phyloP scores from a whole-genome alignment of 371 early-diverging fungal species.

The Neoconidiobolus thromboides region DNA sequence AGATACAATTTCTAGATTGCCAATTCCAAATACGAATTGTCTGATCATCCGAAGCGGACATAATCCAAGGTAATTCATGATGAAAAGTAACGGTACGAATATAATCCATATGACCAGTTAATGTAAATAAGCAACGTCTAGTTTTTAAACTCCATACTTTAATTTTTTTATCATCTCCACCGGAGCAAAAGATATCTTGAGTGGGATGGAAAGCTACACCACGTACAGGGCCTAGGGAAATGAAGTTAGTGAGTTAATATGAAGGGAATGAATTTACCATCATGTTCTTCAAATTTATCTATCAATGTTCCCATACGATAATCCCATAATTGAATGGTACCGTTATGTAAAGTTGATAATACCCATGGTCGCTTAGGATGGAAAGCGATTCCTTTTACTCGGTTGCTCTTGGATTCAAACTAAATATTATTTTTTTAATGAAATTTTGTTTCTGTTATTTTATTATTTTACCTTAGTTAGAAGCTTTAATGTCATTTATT shows the following conservation, averaged over 20 bases:
- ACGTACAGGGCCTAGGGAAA: constrained; percentile 83
- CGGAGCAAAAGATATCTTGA: constrained; percentile 95
- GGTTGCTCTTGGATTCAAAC: constrained; percentile 95
- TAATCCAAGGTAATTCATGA: constrained; percentile 96
- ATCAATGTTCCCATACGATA: constrained; percentile 95
- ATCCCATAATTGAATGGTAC: constrained; percentile 96
- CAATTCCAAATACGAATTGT: constrained; percentile 99
- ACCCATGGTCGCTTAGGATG: constrained; percentile 97
- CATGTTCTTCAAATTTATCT: constrained; percentile 95
- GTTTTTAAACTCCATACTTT: constrained; percentile 99
- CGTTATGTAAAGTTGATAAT: constrained; percentile 93
- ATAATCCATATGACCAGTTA: constrained; percentile 97
- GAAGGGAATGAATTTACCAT: constrained; percentile 39
- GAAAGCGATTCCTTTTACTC: constrained; percentile 95
- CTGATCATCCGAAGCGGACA: constrained; percentile 96
- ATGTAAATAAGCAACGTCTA: constrained; percentile 81
- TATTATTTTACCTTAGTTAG: too few relatives aligned
- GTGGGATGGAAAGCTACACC: constrained; percentile 95
- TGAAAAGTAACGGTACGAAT: constrained; percentile 97
- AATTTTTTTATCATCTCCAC: constrained; percentile 98
- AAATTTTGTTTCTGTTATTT: too few relatives aligned
- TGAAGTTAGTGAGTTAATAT: background rate
- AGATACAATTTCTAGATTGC: constrained; percentile 96
- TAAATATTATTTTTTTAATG: constrained; percentile 13
- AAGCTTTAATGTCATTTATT: too few relatives aligned